Evolutionary conservation across 208 protist genomes (phyloP), one percentile per base, ranked within the genome.

Genomic region (Herpetomonas tarakana): DNA sequence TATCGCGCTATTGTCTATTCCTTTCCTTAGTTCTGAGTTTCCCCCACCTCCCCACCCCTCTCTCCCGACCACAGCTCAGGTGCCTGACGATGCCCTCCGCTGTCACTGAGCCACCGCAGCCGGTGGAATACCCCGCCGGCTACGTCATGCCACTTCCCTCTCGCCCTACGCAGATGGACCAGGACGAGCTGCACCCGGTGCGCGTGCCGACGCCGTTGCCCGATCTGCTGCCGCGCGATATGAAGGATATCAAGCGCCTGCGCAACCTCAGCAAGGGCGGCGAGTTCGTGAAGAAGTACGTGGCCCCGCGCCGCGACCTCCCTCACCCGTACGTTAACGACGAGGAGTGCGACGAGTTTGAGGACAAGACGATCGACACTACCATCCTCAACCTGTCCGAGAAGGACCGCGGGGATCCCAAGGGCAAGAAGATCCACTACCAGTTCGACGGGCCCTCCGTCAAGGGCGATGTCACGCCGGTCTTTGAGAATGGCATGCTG

Each of bases 291-390:
- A 74, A 71, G 49, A 81, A 83, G 54, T 77, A 76, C 58, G 79
- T 91, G 12, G 46, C 74, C 2, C 80, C 80, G 14, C 77, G 78
- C 31, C 65, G 64, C 39, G 77, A 85, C 29, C 60, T 91, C 27
- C 80, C 84, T 7, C 70, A 71, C 39, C 84, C 84, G 26, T 91
- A 91, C 73, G 80, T 88, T 38, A 88, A 88, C 75, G 84, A 91
- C 59, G 77, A 86, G 39, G 80, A 91, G 67, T 85, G 76, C 64
- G 84, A 91, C 57, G 80, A 91, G 68, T 91, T 91, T 54, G 84
- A 91, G 46, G 84, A 91, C 58, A 74, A 78, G 52, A 88, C 80
- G 30, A 91, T 88, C 58, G 65, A 86, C 58, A 68, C 64, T 3
- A 64, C 74, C 0, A 49, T 81, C 18, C 56, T 78, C 25, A 72